Percentiles rank a stretch among this genome's conserved stretches.
Evolutionary conservation across 2,329 filamentous ascomycete species (phyloP).

Genomic region (Fusarium algeriense): DNA sequence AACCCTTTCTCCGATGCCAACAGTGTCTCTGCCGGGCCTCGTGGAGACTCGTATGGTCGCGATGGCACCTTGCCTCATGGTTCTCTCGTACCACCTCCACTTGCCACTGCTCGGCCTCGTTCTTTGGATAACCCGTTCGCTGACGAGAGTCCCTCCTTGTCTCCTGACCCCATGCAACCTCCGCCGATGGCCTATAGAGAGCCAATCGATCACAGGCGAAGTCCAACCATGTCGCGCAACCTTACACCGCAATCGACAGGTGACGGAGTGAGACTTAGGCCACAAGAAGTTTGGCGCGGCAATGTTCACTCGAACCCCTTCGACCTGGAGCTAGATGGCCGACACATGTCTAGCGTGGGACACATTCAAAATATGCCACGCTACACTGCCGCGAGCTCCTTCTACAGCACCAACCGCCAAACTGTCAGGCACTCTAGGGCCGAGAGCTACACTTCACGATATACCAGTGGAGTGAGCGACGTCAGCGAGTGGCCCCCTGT

Average conservation of each 20-base stretch:
- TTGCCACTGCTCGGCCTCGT: constrained; percentile 44
- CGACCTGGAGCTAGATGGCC: constrained; percentile 65
- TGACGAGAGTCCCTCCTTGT: constrained; percentile 60
- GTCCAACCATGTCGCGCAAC: constrained; percentile 55
- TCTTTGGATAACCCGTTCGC: constrained; percentile 58
- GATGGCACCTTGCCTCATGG: constrained; percentile 56
- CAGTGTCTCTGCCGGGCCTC: constrained; percentile 53
- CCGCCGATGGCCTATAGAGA: constrained; percentile 59
- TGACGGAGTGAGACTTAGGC: constrained; percentile 51
- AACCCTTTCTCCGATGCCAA: constrained; percentile 59
- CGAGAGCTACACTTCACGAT: constrained; percentile 56
- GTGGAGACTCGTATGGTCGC: constrained; percentile 55
- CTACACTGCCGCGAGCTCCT: constrained; percentile 41
- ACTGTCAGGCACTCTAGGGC: constrained; percentile 58
- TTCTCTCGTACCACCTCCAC: constrained; percentile 55
- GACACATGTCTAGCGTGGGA: constrained; percentile 33
- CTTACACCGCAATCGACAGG: constrained; percentile 46
- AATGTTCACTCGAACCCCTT: constrained; percentile 75
- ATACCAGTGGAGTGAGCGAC: constrained; percentile 64
- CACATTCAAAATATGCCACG: constrained; percentile 41
- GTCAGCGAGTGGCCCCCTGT: constrained; percentile 47
- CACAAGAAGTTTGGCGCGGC: constrained; percentile 58
- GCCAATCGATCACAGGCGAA: constrained; percentile 63
- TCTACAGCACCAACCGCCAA: constrained; percentile 55
- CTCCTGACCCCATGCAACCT: constrained; percentile 43